Evolutionary conservation across 805 yeast species (phyloP), one percentile per base, ranked within the genome.

Genomic region (Sugiyamaella mastotermitis): DNA sequence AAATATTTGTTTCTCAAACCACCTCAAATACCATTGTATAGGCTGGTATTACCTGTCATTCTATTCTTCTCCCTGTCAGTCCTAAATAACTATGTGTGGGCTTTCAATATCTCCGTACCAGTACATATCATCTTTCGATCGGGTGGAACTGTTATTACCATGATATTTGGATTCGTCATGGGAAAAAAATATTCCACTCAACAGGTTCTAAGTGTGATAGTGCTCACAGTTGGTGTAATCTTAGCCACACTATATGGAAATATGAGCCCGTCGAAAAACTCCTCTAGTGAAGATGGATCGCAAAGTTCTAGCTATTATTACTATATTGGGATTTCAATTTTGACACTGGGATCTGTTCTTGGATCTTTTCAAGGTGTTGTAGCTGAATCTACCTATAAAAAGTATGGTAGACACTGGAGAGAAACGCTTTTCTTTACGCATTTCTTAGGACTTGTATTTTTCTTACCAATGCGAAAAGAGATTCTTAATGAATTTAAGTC

Each of bases 41-140:
- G 57, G 37, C 73, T 76, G 64, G 32, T 69, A 3, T 29, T 71
- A 4, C 62, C 74, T 1, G 76, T 79, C 10, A 36, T 64, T 1
- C 49, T 78, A 43, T 78, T 71, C 51, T 78, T 74, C 48, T 32
- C 64, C 4, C 61, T 74, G 7, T 69, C 80, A 1, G 58, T 71
- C 7, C 56, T 77, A 23, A 80, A 76, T 51, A 83, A 83, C 51
- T 53, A 58, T 36, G 86, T 71, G 0, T 76, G 78, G 60, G 65
- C 61, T 13, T 77, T 61, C 53, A 66, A 75, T 25, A 64, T 83
- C 19, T 71, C 81, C 2, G 71, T 82, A 15, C 85, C 88, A 0
- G 56, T 79, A 19, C 86, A 81, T 51, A 80, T 80, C 18, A 71
- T 80, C 5, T 65, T 80, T 47, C 56, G 87, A 36, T 78, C 85